Base-by-base conservation (phyloP, 192 early-diverging fungal species). In the Chytriomyces sp. region DNA sequence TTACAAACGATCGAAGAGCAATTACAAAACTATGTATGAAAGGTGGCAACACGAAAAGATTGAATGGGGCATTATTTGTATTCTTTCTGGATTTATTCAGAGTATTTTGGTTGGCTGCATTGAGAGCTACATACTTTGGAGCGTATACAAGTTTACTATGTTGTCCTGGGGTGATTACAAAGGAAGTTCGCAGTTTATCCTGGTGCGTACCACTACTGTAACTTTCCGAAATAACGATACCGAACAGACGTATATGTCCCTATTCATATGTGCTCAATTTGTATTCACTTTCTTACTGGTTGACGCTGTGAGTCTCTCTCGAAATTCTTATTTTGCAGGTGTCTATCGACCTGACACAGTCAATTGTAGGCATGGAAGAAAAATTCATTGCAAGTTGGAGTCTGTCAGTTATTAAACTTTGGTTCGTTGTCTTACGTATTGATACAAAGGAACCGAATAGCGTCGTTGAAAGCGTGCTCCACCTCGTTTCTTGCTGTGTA, bases 61-160 rank as follows among this genome's bases (percentile, higher is more conserved):
- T 12, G 33, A 68, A 17, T 68, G 66, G 66, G 66, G 66, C 31
- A 7, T 68, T 19, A 31, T 56, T 30, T 56, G 22, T 36, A 37
- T 68, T 56, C 14, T 68, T 19, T n/a, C 36, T 2, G 66, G 66
- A 10, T 30, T 68, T n/a, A 7, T 56, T 7, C 52, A 68, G 40
- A 6, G 34, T 33, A 22, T 68, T 19, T 17, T 68, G 3, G 33
- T 52, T 8, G 44, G 40, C 49, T 53, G 14, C 10, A 53, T 68
- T 33, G 66, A 68, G n/a, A 34, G 33, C 36, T 68, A 68, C 56
- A 14, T 68, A 12, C 49, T 53, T 7, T 68, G 66, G 66, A 56
- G 26, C 34, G 53, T 68, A 26, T 68, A 53, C 52, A 53, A 68
- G 44, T 68, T 55, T 56, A 56, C 8, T 7, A 34, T 6, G 5